Evolutionary conservation across 257 asterid genomes (phyloP), one percentile per base, ranked within the genome.

Genomic region (Ligustrum vulgare): DNA sequence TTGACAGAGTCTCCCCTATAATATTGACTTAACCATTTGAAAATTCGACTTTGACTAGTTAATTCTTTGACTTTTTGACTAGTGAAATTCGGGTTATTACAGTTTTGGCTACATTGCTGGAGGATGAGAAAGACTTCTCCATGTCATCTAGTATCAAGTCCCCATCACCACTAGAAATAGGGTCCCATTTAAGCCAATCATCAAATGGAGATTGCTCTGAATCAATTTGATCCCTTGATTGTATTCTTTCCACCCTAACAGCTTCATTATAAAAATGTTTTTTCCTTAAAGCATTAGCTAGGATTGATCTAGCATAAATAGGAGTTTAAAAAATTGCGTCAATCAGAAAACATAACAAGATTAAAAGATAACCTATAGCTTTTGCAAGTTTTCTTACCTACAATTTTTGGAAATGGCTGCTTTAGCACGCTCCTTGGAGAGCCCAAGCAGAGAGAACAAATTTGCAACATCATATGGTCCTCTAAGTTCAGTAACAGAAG

Each of bases 91-190:
- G n/a, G n/a, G n/a, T n/a, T n/a, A n/a, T n/a, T n/a, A 77, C 89
- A 13, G 77, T 68, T 79, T 85, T 78, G 63, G 74, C 72, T 70
- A 69, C 82, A 25, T 76, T 79, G 74, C 79, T 75, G 77, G 89
- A 76, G 76, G 34, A 75, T 63, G 90, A 80, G 78, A 91, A 95
- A 79, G 87, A 84, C 86, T 86, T 93, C 81, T 88, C 91, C 79
- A 93, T 84, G 84, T 93, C 98, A 68, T 91, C 98, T 78, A 95
- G 81, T 68, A 84, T 80, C 78, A 93, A 75, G 84, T 93, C 99
- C 33, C 97, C 99, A 72, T 88, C 96, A n/a, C 97, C 98, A 81
- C 97, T 93, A 56, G 97, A 93, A 54, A 95, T 86, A 77, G 97
- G 98, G 81, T 95, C 97, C 97, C 98, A 93, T 31, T 84, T 87